phyloP scores from a whole-genome alignment of 495 filamentous ascomycete species.

The Letharia columbiana region DNA sequence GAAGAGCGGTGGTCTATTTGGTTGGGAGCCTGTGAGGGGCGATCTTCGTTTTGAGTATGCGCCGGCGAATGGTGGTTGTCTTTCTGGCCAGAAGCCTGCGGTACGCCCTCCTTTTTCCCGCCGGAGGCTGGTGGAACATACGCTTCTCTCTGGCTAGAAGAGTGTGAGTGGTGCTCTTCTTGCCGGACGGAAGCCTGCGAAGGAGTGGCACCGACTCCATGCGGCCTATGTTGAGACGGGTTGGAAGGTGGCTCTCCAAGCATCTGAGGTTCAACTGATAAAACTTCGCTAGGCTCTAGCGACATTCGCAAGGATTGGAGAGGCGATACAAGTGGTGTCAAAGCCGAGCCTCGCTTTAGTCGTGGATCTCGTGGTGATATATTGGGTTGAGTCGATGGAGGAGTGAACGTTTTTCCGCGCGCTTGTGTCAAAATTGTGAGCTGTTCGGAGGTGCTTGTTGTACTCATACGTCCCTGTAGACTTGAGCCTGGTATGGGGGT shows the following conservation, averaged over 20 bases:
- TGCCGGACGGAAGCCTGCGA: neutral
- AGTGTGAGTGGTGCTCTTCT: neutral
- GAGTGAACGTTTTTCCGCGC: neutral
- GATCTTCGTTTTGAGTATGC: neutral
- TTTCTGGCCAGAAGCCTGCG: neutral
- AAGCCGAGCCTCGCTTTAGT: neutral
- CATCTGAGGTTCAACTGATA: neutral
- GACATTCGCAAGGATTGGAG: too few relatives aligned
- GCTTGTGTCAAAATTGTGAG: neutral
- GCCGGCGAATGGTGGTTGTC: neutral
- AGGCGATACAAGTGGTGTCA: neutral
- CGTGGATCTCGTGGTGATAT: neutral
- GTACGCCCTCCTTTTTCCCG: neutral
- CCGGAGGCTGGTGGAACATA: neutral
- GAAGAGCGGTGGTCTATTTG: neutral
- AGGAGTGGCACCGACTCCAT: neutral
- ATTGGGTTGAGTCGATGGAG: neutral
- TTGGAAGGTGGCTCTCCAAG: neutral
- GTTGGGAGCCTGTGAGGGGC: neutral
- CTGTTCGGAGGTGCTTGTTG: neutral
- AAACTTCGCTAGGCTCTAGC: neutral
- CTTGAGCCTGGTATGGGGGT: neutral
- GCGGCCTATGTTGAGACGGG: neutral
- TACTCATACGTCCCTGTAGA: neutral
- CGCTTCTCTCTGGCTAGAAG: neutral